Evolutionary conservation across 148 eudicot genomes (phyloP).

Genomic region (Vaccinium macrocarpon): DNA sequence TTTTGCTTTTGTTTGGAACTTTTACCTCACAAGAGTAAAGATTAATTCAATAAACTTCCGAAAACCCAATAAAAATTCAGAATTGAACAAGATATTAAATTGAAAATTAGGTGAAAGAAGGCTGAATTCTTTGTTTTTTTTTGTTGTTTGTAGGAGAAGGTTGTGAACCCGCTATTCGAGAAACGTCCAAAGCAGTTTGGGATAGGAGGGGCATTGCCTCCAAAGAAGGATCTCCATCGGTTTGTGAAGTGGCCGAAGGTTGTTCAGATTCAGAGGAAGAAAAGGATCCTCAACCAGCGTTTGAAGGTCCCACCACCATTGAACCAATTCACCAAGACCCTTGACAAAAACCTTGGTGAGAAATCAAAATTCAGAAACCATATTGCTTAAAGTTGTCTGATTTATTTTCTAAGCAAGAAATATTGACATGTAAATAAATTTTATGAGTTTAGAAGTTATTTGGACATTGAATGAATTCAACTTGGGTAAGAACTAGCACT

Average conservation of each 20-base stretch:
- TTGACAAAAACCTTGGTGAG: constrained; percentile 50
- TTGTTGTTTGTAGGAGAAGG: constrained; percentile 31
- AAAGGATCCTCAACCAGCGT: constrained; percentile 46
- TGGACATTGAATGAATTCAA: background rate
- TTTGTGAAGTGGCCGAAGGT: constrained; percentile 52
- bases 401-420: background rate
- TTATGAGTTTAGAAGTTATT: background rate
- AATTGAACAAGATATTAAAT: no score
- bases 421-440: background rate
- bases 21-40: no score
- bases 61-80: no score
- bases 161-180: constrained; percentile 45
- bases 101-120: no score
- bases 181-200: constrained; percentile 49
- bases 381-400: background rate
- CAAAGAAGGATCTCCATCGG: constrained; percentile 48
- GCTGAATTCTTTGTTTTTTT: no score
- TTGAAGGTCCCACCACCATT: constrained; percentile 56
- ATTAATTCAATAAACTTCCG: no score
- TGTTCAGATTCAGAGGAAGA: constrained; percentile 56
- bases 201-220: constrained; percentile 54
- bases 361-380: background rate
- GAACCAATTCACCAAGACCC: constrained; percentile 54
- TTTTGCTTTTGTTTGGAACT: no score
- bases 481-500: background rate